Evolutionary conservation across 306 rosid genomes (phyloP).

Genomic region (Cucurbita maxima): DNA sequence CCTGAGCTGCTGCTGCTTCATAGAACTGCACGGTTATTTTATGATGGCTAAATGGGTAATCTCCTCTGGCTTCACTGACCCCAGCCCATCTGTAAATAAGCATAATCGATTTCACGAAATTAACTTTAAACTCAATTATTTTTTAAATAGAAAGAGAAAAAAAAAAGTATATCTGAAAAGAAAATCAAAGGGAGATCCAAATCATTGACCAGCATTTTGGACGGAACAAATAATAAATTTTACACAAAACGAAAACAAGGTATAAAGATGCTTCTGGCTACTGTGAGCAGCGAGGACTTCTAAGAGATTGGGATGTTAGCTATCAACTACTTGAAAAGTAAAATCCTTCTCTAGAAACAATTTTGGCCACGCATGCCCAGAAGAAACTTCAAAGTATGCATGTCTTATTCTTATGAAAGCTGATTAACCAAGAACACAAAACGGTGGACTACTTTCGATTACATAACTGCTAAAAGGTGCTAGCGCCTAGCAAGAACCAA

Average conservation of each 20-base stretch:
- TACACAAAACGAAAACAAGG: background rate
- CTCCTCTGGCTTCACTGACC: slow-evolving; percentile 90
- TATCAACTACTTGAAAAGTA: no score
- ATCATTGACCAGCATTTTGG: background rate
- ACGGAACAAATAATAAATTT: background rate
- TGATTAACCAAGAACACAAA: no score
- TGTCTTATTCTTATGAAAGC: no score
- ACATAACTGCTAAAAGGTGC: no score
- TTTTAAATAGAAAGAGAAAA: background rate
- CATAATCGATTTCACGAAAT: background rate
- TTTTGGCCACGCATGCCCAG: no score
- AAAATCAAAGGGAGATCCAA: background rate
- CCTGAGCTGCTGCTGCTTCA: slow-evolving; percentile 98
- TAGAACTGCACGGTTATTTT: slow-evolving; percentile 93
- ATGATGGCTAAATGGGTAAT: slow-evolving; percentile 99
- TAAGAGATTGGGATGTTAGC: no score
- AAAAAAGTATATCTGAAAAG: background rate
- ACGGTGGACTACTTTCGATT: no score
- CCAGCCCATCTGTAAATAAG: slow-evolving; percentile 73
- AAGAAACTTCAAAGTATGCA: no score
- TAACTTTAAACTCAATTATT: background rate
- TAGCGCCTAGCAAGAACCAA: background rate
- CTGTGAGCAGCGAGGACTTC: background rate
- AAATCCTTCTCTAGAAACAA: no score
- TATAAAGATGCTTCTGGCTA: background rate